phyloP scores from a whole-genome alignment of 306 rosid species.

The Boehmeria nivea region DNA sequence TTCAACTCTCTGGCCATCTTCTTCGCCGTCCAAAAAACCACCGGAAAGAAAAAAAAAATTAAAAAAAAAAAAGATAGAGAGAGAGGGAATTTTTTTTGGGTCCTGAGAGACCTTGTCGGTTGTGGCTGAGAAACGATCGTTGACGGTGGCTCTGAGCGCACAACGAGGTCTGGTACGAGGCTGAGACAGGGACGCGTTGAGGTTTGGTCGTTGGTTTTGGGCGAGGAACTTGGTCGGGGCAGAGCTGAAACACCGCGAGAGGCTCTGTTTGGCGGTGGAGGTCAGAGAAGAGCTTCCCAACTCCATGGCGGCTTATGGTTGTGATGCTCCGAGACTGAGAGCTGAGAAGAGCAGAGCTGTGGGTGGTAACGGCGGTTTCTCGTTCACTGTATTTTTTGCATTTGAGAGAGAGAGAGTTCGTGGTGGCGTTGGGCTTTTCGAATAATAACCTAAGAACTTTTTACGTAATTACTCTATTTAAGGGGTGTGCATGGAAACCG shows the following conservation, averaged over 20 bases:
- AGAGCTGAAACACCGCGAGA: not conserved
- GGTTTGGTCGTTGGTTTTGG: too few relatives aligned
- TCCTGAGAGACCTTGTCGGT: constrained; percentile 11
- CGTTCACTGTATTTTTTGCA: too few relatives aligned
- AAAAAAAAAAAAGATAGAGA: not conserved
- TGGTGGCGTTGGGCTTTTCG: too few relatives aligned
- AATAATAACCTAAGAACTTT: too few relatives aligned
- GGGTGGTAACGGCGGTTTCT: too few relatives aligned
- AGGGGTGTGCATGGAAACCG: too few relatives aligned
- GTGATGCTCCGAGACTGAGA: too few relatives aligned
- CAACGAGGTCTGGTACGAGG: too few relatives aligned
- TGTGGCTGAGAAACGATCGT: too few relatives aligned
- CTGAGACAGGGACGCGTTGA: constrained; percentile 7
- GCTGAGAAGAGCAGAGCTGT: too few relatives aligned
- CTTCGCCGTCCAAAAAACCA: constrained; percentile 8
- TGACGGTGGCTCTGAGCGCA: constrained; percentile 26
- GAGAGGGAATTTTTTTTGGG: not conserved
- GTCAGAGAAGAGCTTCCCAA: constrained; percentile 11
- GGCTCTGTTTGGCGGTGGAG: not conserved
- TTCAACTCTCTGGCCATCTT: constrained; percentile 28
- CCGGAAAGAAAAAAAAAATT: not conserved
- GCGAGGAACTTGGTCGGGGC: not conserved
- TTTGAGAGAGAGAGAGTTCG: too few relatives aligned
- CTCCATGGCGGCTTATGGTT: constrained; percentile 12
- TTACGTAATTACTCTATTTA: too few relatives aligned